These are phyloP conservation scores for Ustilago cynodontis DNA, from an alignment of 1,284 basidiomycete species.

Conservation along the genomic window DNA sequence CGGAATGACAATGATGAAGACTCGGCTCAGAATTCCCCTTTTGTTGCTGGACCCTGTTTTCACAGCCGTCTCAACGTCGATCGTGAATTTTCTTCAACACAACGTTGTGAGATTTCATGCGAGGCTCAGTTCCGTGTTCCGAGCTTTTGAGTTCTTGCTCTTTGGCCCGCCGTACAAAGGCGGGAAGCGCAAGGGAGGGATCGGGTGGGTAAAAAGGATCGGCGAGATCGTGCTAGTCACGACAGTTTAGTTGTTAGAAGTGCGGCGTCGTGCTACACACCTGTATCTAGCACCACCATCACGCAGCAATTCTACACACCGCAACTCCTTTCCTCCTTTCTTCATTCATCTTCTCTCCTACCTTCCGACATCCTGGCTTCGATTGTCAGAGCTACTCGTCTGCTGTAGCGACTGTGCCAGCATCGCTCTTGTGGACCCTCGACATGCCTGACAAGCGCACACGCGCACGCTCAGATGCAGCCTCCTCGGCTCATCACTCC, in stretches of 20 bases:
- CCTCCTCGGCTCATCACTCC: slow-evolving; percentile 21
- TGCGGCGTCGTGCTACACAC: no score
- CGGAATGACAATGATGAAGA: background rate
- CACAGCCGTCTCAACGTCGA: no score
- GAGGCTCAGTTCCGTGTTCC: slow-evolving; percentile 3
- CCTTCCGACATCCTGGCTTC: background rate
- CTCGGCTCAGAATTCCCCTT: background rate
- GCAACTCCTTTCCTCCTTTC: no score
- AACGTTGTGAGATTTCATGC: background rate
- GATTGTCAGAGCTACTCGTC: background rate
- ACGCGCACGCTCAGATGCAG: slow-evolving; percentile 36
- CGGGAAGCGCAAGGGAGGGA: no score
- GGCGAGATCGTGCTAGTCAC: no score
- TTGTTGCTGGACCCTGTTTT: background rate
- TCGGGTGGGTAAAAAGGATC: no score
- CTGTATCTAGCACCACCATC: no score
- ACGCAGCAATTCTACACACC: no score
- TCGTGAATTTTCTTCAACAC: no score
- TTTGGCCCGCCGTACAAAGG: background rate
- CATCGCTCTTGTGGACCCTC: no score
- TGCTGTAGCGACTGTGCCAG: background rate
- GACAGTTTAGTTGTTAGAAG: no score
- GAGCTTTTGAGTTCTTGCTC: background rate
- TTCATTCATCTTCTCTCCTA: no score
- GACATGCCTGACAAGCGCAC: slow-evolving; percentile 43